Evolutionary conservation across 345 rosid genomes (phyloP).

Genomic region (Euphorbia pulcherrima): DNA sequence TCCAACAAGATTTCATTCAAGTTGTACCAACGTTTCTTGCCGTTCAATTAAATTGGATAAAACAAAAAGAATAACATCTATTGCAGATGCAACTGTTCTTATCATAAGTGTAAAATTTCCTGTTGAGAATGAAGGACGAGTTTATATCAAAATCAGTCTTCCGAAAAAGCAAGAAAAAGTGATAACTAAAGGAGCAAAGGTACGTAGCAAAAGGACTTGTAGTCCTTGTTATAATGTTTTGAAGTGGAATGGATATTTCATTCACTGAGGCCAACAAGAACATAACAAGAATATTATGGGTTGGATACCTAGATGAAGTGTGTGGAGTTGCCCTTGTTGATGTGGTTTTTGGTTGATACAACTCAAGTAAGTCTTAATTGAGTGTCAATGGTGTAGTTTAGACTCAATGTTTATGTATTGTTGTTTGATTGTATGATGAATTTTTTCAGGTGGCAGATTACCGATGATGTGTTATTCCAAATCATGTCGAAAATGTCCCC

Average conservation of each 20-base stretch:
- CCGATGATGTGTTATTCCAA: conserved; percentile 52
- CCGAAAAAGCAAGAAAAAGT: conserved; percentile 54
- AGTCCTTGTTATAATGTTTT: conserved; percentile 56
- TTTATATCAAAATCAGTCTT: conserved; percentile 43
- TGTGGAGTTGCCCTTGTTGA: conserved; percentile 70
- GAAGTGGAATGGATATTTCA: conserved; percentile 47
- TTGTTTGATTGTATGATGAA: neutral
- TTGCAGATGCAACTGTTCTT: no score
- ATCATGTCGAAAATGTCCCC: conserved; percentile 28
- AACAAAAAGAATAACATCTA: no score
- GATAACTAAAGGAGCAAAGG: conserved; percentile 39
- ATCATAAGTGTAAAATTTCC: no score
- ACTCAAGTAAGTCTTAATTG: conserved; percentile 30
- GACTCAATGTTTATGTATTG: no score
- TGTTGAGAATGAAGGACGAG: conserved; percentile 2
- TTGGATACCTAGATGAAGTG: conserved; percentile 65
- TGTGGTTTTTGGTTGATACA: conserved; percentile 53
- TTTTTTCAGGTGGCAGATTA: conserved; percentile 46
- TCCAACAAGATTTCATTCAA: no score
- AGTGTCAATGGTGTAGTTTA: no score
- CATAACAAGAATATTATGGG: conserved; percentile 51
- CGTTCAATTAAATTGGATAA: no score
- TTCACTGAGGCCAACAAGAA: conserved; percentile 35
- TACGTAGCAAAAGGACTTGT: conserved; percentile 50
- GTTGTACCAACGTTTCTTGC: no score